A percentile compares a stretch with the other conserved stretches of the same genome.
Evolutionary conservation across 2,329 filamentous ascomycete species (phyloP).

Genomic region (Rhytidhysteron rufulum): DNA sequence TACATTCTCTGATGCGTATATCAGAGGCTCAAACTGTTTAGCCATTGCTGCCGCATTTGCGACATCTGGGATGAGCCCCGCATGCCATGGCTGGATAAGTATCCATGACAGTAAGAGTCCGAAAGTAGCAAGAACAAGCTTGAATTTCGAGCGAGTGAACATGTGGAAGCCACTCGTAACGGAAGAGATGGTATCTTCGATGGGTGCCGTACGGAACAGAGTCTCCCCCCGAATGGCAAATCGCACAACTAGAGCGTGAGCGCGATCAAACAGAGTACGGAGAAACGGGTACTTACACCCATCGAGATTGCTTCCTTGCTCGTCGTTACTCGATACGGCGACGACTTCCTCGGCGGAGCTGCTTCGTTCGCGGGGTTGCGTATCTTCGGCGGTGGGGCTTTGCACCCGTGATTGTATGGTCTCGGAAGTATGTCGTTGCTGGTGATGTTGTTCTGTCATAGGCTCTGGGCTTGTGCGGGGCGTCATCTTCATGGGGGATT

Average conservation of each 20-base stretch:
- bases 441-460: conserved; percentile 30
- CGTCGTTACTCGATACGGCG: conserved; percentile 25
- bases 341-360: conserved; percentile 14
- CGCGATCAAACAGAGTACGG: conserved; percentile 8
- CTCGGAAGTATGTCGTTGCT: conserved; percentile 24
- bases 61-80: conserved; percentile 72
- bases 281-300: conserved; percentile 28
- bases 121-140: conserved; percentile 59
- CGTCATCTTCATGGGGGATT: conserved; percentile 55
- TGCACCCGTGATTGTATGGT: conserved; percentile 34
- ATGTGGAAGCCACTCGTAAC: conserved; percentile 57
- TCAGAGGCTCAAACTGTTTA: conserved; percentile 87
- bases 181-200: conserved; percentile 68
- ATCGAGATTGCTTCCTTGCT: conserved; percentile 20
- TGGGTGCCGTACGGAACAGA: conserved; percentile 78
- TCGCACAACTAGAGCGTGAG: conserved; percentile 65
- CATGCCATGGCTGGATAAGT: conserved; percentile 61
- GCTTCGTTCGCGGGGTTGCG: conserved; percentile 14
- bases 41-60: conserved; percentile 88
- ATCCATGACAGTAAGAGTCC: conserved; percentile 62
- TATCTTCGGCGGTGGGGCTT: conserved; percentile 23
- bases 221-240: conserved; percentile 85
- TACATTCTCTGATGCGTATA: conserved; percentile 90
- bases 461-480: conserved; percentile 51
- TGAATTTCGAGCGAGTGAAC: conserved; percentile 67